These are phyloP conservation scores for Ophiorrhiza pumila DNA, from an alignment of 257 asterid species.

Conservation along the genomic window DNA sequence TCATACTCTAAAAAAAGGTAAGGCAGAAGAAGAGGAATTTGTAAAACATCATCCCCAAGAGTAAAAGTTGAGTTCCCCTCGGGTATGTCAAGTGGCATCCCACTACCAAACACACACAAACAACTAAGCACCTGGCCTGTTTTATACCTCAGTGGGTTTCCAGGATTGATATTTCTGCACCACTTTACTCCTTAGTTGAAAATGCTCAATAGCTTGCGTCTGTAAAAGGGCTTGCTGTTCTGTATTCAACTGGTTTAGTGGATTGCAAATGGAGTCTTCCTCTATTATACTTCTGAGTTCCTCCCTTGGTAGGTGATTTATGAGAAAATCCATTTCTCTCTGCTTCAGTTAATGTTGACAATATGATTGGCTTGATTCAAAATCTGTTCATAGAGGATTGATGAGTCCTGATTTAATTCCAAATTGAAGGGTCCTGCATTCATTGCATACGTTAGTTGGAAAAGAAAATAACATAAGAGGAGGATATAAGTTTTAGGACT, in stretches of 20 bases:
- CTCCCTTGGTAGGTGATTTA: not conserved
- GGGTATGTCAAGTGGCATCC: not conserved
- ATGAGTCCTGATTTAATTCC: no score
- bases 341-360: not conserved
- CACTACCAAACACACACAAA: not conserved
- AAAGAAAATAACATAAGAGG: not conserved
- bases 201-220: not conserved
- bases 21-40: not conserved
- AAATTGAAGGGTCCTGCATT: not conserved
- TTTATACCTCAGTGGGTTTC: not conserved
- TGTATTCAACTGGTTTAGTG: not conserved
- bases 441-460: not conserved
- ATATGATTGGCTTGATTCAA: not conserved
- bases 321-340: not conserved
- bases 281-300: not conserved
- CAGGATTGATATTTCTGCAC: not conserved
- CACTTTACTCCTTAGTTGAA: not conserved
- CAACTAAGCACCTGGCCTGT: no score
- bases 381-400: not conserved
- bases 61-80: not conserved
- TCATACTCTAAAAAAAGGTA: not conserved
- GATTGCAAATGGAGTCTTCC: no score
- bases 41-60: not conserved
- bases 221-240: not conserved
- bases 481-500: not conserved